Evolutionary conservation across 2,329 filamentous ascomycete genomes (phyloP).

Genomic region (Trichoderma hamatum): DNA sequence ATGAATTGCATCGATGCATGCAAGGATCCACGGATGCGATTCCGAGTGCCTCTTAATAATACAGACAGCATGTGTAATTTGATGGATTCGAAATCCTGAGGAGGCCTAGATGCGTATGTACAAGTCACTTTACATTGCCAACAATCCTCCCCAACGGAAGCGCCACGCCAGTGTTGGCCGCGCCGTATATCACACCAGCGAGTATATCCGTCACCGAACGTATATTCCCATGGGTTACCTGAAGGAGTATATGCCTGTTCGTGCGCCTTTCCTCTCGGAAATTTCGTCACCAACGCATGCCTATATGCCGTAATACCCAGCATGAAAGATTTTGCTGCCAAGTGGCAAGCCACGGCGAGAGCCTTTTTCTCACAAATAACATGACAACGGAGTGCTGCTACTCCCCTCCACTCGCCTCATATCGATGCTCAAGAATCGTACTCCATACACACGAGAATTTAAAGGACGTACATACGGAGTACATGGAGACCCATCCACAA

Average conservation of each 20-base stretch:
- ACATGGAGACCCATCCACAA: conserved; percentile 4
- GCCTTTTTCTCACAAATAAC: neutral
- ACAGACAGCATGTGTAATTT: neutral
- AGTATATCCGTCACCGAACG: conserved; percentile 8
- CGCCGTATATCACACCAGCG: neutral
- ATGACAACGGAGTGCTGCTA: neutral
- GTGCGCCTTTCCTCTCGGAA: conserved; percentile 1
- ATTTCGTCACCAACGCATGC: conserved; percentile 12
- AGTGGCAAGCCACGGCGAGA: conserved; percentile 16
- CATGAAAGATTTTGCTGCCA: conserved; percentile 14
- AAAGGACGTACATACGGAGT: conserved; percentile 11
- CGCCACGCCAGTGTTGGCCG: neutral
- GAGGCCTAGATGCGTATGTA: conserved; percentile 10
- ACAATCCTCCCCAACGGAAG: conserved; percentile 13
- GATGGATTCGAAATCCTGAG: neutral
- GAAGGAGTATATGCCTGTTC: neutral
- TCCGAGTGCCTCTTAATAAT: neutral
- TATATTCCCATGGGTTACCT: neutral
- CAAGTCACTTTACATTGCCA: conserved; percentile 21
- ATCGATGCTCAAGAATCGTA: conserved; percentile 8
- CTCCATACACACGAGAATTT: neutral
- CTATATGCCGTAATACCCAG: neutral
- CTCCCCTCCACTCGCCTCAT: neutral
- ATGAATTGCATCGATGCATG: conserved; percentile 24
- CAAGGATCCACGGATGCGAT: neutral